A percentile compares a stretch with the other conserved stretches of the same genome.
These are phyloP conservation scores for Colletotrichum tofieldiae DNA, from an alignment of 2,329 filamentous ascomycete species.

Conservation along the genomic window DNA sequence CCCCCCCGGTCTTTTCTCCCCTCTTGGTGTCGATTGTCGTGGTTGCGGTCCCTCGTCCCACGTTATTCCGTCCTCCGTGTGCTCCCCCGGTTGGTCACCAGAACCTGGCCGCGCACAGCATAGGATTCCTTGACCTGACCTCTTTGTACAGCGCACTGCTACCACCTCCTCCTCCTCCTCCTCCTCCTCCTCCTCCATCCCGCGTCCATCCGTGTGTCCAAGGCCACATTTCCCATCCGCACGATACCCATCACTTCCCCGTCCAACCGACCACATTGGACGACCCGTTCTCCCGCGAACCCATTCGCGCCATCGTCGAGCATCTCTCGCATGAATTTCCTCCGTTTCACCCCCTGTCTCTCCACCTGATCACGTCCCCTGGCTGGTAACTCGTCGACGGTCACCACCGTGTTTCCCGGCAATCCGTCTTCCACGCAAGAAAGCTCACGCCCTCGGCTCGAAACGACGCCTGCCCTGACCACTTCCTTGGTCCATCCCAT, in stretches of 20 bases:
- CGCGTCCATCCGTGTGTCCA: slow-evolving; percentile 31
- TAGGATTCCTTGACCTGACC: neutral
- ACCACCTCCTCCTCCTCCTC: slow-evolving; percentile 1
- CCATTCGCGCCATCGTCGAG: slow-evolving; percentile 19
- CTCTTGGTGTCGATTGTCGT: slow-evolving; percentile 14
- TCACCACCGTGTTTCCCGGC: slow-evolving; percentile 11
- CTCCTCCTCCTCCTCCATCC: neutral
- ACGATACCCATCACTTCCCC: slow-evolving; percentile 34
- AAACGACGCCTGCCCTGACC: slow-evolving; percentile 23
- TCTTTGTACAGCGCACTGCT: slow-evolving; percentile 21
- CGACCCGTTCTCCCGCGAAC: slow-evolving; percentile 32
- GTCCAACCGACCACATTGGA: slow-evolving; percentile 36
- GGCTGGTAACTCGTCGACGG: slow-evolving; percentile 2
- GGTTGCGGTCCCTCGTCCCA: slow-evolving; percentile 25
- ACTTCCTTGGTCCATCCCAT: slow-evolving; percentile 22
- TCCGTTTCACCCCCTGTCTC: slow-evolving; percentile 43
- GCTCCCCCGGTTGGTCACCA: slow-evolving; percentile 25
- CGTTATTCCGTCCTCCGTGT: slow-evolving; percentile 38
- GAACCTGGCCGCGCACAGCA: slow-evolving; percentile 17
- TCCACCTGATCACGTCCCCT: slow-evolving; percentile 31
- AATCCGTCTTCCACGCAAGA: slow-evolving; percentile 7
- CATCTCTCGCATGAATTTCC: slow-evolving; percentile 39
- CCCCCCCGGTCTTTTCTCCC: neutral
- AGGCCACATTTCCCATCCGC: slow-evolving; percentile 39
- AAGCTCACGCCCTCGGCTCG: slow-evolving; percentile 22